These are phyloP conservation scores for Malus hybrid DNA, from an alignment of 331 rosid species.

Conservation along the genomic window DNA sequence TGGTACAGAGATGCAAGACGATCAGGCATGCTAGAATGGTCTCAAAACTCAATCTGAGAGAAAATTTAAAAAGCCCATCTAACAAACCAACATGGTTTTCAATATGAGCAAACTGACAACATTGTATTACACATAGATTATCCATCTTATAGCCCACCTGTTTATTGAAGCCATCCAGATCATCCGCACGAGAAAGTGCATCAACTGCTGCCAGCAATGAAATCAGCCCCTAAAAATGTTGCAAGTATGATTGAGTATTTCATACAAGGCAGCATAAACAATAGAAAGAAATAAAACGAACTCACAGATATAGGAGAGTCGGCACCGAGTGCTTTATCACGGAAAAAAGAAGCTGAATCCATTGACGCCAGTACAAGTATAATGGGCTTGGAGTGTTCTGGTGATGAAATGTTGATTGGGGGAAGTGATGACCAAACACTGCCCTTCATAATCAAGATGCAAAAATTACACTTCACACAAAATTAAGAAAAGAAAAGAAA, in stretches of 20 bases:
- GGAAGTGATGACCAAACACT: constrained; percentile 99
- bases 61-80: not conserved
- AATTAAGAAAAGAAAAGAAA: not conserved
- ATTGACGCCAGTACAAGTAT: constrained; percentile 65
- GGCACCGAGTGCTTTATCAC: constrained; percentile 83
- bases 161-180: constrained; percentile 49
- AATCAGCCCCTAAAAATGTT: constrained; percentile 63
- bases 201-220: constrained; percentile 77
- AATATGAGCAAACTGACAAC: not conserved
- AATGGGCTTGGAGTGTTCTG: constrained; percentile 51
- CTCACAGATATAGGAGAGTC: constrained; percentile 88
- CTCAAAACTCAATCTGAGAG: not conserved
- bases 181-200: constrained; percentile 66
- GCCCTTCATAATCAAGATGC: constrained; percentile 54
- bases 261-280: constrained; percentile 5
- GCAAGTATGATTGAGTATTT: constrained; percentile 9
- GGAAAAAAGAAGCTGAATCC: constrained; percentile 97
- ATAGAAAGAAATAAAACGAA: constrained; percentile 9
- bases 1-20: too few species aligned
- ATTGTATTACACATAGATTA: not conserved
- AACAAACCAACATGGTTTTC: not conserved
- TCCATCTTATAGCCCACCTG: constrained; percentile 50
- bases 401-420: constrained; percentile 57
- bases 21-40: not conserved
- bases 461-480: constrained; percentile 20